Evolutionary conservation across 2,329 filamentous ascomycete genomes (phyloP).

Genomic region (Fusarium sp.): DNA sequence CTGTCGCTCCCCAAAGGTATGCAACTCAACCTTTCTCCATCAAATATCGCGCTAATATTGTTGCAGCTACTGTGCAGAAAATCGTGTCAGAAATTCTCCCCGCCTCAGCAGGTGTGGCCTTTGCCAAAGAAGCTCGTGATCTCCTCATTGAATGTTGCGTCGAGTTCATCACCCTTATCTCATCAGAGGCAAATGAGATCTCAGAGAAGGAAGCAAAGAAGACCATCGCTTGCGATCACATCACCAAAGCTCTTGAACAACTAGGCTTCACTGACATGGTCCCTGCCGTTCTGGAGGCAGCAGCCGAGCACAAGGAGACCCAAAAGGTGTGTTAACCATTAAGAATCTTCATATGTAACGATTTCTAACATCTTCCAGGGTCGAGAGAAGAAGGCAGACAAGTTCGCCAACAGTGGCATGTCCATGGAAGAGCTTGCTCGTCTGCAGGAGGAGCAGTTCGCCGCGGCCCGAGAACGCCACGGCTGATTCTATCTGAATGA

Average conservation of each 20-base stretch:
- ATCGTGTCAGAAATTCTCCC: conserved; percentile 96
- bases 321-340: conserved; percentile 76
- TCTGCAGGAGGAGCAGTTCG: conserved; percentile 92
- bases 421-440: conserved; percentile 89
- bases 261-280: conserved; percentile 95
- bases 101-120: conserved; percentile 79
- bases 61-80: conserved; percentile 75
- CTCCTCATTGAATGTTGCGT: conserved; percentile 98
- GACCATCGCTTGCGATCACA: conserved; percentile 98
- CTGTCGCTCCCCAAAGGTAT: conserved; percentile 74
- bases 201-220: conserved; percentile 99
- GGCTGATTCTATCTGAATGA: conserved; percentile 36
- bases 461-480: conserved; percentile 69
- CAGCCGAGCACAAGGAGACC: conserved; percentile 90
- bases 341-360: conserved; percentile 36
- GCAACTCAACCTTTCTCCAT: conserved; percentile 15
- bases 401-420: conserved; percentile 94
- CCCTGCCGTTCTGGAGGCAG: conserved; percentile 85
- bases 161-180: conserved; percentile 98
- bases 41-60: conserved; percentile 45
- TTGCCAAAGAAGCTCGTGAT: conserved; percentile 95
- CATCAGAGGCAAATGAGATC: conserved; percentile 98
- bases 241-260: conserved; percentile 92
- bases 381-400: conserved; percentile 96
- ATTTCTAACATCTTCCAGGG: conserved; percentile 70